Conservation (phyloP, 108 stramenopile species). For the Nitzschia putrida region DNA sequence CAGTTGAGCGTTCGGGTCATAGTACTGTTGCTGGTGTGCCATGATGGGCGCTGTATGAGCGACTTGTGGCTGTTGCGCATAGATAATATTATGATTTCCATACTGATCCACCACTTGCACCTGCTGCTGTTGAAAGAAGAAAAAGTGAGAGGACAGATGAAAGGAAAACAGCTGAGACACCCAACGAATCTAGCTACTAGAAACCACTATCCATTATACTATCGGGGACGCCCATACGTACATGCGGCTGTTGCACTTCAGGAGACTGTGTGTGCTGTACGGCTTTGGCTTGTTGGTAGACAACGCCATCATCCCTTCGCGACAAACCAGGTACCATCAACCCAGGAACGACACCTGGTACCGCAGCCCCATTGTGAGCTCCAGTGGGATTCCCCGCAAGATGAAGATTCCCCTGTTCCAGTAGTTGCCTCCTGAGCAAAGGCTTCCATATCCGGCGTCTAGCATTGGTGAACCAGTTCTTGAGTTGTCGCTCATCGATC, state of each 20-base stretch:
- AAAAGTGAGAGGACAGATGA: not conserved
- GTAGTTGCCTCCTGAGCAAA: slow-evolving; percentile 88
- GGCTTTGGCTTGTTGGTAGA: slow-evolving; percentile 40
- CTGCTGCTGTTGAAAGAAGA: not conserved
- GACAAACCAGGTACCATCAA: slow-evolving; percentile 21
- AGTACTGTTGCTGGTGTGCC: slow-evolving; percentile 38
- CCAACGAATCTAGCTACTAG: too few species aligned
- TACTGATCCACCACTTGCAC: slow-evolving; percentile 51
- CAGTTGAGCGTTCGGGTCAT: slow-evolving; percentile 34
- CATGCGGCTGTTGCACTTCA: slow-evolving; percentile 33
- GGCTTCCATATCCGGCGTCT: slow-evolving; percentile 95
- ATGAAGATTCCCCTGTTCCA: slow-evolving; percentile 87
- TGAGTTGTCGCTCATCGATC: slow-evolving; percentile 93
- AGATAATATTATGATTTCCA: slow-evolving; percentile 49
- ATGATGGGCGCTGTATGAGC: slow-evolving; percentile 22
- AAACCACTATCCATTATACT: too few species aligned
- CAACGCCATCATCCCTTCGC: not conserved
- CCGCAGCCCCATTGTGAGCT: slow-evolving; percentile 33
- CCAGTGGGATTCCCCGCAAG: slow-evolving; percentile 57
- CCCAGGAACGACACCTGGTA: slow-evolving; percentile 52
- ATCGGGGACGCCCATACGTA: too few species aligned
- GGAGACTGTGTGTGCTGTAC: slow-evolving; percentile 38
- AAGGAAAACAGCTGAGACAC: not conserved
- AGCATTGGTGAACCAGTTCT: slow-evolving; percentile 97
- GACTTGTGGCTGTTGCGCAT: slow-evolving; percentile 26